Percentiles rank a stretch among this genome's conserved stretches.
These are phyloP conservation scores for Protomyces lactucae-debilis DNA, from an alignment of 1,139 yeast genomes.

Conservation along the genomic window DNA sequence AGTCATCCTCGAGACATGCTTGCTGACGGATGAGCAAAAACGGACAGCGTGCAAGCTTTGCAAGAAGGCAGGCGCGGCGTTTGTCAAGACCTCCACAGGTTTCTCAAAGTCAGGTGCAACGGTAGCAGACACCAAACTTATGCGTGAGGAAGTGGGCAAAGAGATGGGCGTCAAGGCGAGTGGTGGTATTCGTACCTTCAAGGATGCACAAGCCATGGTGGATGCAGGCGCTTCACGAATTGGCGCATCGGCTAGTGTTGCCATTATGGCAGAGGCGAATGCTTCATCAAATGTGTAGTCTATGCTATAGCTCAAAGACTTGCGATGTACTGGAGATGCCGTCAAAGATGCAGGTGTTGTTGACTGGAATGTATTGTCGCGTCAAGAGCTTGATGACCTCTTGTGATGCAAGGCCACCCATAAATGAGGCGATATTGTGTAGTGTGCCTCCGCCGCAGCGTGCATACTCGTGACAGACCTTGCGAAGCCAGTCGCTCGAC, in stretches of 20 bases:
- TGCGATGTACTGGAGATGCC: conserved; percentile 55
- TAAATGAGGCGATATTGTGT: conserved; percentile 50
- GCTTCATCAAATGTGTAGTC: not conserved
- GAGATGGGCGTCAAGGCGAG: conserved; percentile 6
- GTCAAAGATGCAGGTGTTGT: conserved; percentile 62
- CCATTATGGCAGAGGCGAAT: not conserved
- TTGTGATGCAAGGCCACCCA: conserved; percentile 78
- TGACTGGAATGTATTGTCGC: conserved; percentile 67
- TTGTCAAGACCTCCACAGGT: conserved; percentile 3
- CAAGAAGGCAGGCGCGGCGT: not conserved
- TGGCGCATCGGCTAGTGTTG: not conserved
- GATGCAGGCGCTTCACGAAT: conserved; percentile 1
- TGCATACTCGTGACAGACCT: conserved; percentile 30
- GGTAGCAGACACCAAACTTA: not conserved
- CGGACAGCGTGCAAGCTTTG: not conserved
- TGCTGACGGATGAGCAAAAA: not conserved
- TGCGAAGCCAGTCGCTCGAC: not conserved
- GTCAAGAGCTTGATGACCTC: conserved; percentile 59
- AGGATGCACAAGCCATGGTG: not conserved
- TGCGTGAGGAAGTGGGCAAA: not conserved
- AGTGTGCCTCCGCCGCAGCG: conserved; percentile 46
- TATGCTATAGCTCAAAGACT: conserved; percentile 46
- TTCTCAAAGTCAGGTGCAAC: conserved; percentile 1
- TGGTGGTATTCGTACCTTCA: not conserved
- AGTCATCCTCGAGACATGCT: not conserved